Percentiles rank a stretch among this genome's conserved stretches.
Conservation (phyloP, 2,329 filamentous ascomycete genomes). For the Aspergillus cejpii region DNA sequence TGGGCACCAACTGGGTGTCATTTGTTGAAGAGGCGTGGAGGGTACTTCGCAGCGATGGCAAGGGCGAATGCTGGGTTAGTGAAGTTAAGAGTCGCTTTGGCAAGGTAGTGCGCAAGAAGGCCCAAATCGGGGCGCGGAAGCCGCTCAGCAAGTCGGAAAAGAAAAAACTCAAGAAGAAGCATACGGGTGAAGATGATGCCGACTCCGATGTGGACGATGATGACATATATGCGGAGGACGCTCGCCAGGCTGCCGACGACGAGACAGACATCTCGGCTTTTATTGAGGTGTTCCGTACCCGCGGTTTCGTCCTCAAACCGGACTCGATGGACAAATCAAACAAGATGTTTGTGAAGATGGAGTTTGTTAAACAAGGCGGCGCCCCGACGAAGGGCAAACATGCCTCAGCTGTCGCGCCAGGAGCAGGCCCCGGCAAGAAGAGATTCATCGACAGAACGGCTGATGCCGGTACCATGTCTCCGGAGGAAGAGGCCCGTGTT, state of each 20-base stretch:
- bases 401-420: constrained; percentile 30
- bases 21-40: constrained; percentile 96
- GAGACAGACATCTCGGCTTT: constrained; percentile 86
- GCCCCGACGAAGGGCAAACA: constrained; percentile 70
- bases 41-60: constrained; percentile 76
- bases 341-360: constrained; percentile 98
- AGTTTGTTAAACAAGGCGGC: constrained; percentile 73
- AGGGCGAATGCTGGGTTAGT: constrained; percentile 85
- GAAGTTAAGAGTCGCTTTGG: constrained; percentile 94
- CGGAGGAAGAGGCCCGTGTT: constrained; percentile 60
- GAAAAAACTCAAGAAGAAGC: constrained; percentile 43
- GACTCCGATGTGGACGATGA: constrained; percentile 43
- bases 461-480: constrained; percentile 49
- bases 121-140: constrained; percentile 34
- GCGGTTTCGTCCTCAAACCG: constrained; percentile 79
- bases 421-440: constrained; percentile 36
- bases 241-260: constrained; percentile 50
- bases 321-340: constrained; percentile 72
- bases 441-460: constrained; percentile 54
- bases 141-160: constrained; percentile 38
- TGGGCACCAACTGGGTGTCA: constrained; percentile 97
- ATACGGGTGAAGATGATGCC: constrained; percentile 44
- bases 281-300: constrained; percentile 68
- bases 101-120: constrained; percentile 45
- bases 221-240: constrained; percentile 47